These are phyloP conservation scores for Huiozyma sinensis DNA, from an alignment of 805 yeast species.

Conservation along the genomic window DNA sequence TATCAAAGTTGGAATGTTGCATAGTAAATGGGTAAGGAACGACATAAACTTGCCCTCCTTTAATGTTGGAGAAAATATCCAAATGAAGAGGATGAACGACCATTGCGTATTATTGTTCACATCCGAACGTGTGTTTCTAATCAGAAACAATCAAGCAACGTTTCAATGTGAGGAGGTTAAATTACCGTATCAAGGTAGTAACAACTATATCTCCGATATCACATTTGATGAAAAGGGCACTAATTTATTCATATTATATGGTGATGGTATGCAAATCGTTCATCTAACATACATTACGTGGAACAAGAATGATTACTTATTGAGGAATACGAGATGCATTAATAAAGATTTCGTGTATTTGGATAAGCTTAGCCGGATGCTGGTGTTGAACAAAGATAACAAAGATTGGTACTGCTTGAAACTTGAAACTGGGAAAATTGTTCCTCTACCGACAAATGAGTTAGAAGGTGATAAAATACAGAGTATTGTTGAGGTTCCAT, in stretches of 20 bases:
- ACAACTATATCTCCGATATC: conserved; percentile 10
- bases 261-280: conserved; percentile 16
- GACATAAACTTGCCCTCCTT: too few species aligned
- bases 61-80: neutral
- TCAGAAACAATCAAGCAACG: neutral
- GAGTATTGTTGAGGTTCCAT: conserved; percentile 8
- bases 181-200: conserved; percentile 2
- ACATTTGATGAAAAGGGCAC: conserved; percentile 1
- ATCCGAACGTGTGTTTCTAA: neutral
- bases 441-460: conserved; percentile 6
- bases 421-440: conserved; percentile 18
- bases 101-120: neutral
- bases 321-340: conserved; percentile 17
- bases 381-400: conserved; percentile 13
- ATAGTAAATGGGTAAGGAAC: too few species aligned
- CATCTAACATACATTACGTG: conserved; percentile 15
- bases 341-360: conserved; percentile 16
- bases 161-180: neutral
- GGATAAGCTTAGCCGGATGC: conserved; percentile 18
- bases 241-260: conserved; percentile 11
- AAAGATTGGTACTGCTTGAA: conserved; percentile 21
- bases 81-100: neutral
- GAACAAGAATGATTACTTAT: conserved; percentile 13
- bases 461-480: conserved; percentile 1
- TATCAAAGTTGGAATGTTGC: too few species aligned